phyloP scores from a whole-genome alignment of 2,329 filamentous ascomycete species.

The Aspergillus udagawae region DNA sequence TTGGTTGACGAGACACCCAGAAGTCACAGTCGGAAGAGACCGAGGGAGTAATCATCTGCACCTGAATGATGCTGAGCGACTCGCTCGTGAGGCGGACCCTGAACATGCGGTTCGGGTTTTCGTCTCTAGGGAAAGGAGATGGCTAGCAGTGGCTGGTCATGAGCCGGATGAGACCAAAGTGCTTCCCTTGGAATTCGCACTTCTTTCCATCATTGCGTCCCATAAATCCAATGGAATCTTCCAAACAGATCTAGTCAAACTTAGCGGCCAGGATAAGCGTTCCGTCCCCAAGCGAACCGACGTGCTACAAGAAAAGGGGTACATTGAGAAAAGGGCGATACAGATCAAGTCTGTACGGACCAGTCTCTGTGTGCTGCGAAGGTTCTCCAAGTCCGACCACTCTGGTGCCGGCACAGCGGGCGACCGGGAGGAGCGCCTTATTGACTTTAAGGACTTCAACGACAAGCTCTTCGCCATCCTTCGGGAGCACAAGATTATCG shows the following conservation, averaged over 20 bases:
- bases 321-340: constrained; percentile 56
- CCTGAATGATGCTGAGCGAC: constrained; percentile 38
- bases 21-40: constrained; percentile 49
- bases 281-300: constrained; percentile 61
- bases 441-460: constrained; percentile 50
- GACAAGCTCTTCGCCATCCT: constrained; percentile 47
- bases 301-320: constrained; percentile 53
- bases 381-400: constrained; percentile 36
- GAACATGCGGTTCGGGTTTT: constrained; percentile 35
- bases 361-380: constrained; percentile 53
- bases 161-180: constrained; percentile 53
- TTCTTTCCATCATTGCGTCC: constrained; percentile 57
- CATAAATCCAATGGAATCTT: constrained; percentile 52
- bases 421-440: constrained; percentile 22
- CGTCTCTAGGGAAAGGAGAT: constrained; percentile 54
- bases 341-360: constrained; percentile 49
- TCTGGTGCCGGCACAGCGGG: background rate
- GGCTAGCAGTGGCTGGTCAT: constrained; percentile 59
- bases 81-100: constrained; percentile 2
- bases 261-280: constrained; percentile 61
- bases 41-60: constrained; percentile 38
- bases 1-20: constrained; percentile 54
- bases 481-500: constrained; percentile 48
- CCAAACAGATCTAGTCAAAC: constrained; percentile 52
- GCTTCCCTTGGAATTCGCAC: constrained; percentile 51